Base-by-base conservation (phyloP, 2,329 filamentous ascomycete genomes). In the Dactylellina drechsleri region DNA sequence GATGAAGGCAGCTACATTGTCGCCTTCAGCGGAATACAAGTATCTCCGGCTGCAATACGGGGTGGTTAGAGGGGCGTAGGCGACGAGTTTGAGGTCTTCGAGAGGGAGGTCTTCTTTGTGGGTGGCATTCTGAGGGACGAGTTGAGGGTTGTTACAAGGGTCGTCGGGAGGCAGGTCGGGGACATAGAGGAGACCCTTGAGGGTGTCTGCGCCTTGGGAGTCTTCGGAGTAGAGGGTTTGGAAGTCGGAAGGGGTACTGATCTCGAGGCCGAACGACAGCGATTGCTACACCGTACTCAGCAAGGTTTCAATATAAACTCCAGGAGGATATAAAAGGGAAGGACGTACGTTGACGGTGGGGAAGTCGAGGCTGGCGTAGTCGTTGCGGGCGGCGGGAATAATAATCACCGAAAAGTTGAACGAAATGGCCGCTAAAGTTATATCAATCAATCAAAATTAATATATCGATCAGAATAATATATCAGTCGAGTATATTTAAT, bases 41-140 rank as follows among this genome's bases (percentile, higher is more conserved):
- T 92, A 97, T 52, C 90, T 86, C 66, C 85, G 82, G 12, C 92
- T 91, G 80, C 94, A 99, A 26, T 87, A 83, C 6, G 86, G 83
- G 76, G 86, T 91, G 78, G 92, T 88, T 93, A 94, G 98, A 28
- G 94, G 94, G 23, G 92, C 93, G 62, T 97, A 83, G 28, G 91
- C 93, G 78, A 97, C 87, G 60, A 93, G 84, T 66, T 90, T 88
- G 81, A 92, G 92, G 77, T 91, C 88, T 57, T 86, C 86, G 0
- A 85, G 84, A 0, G 89, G 88, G 0, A 97, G 86, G 79, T 95
- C 86, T n/a, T 82, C 81, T 78, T 87, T 86, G 15, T 90, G 88
- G 12, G 92, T 96, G 65, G 89, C 92, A 81, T 95, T 93, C 43
- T 81, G 79, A 0, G 93, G 92, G 7, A 97, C 85, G 78, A 90